Base-by-base conservation (phyloP, 495 filamentous ascomycete species). In the Durotheca rogersii region DNA sequence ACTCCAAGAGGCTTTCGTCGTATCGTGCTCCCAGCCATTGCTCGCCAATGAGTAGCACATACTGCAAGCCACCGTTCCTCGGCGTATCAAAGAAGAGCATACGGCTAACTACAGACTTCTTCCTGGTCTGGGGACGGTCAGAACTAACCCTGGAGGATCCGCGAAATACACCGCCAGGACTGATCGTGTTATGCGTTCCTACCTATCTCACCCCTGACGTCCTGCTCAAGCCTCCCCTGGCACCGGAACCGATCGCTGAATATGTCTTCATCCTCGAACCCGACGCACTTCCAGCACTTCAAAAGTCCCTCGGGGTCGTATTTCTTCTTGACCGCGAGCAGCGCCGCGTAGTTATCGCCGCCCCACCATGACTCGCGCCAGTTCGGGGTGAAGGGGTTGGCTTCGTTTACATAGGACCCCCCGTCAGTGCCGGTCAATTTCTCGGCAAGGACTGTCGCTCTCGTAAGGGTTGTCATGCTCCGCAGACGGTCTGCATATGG, bases 361-460 rank as follows among this genome's bases (percentile, higher is more conserved):
- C 78, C 78, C 65, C 71, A 81, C 56, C 72, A 81, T 5, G 71
- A 68, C 31, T 71, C 45, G 38, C 69, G 63, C 67, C 72, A 80
- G 10, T 70, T 62, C 31, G 60, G 47, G 20, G 75, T 76, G 37
- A 72, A 72, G 2, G 62, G 48, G 38, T 77, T 72, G 0, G 66
- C 75, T 60, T 80, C 73, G 42, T 80, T 81, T 49, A 71, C 21
- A 53, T 78, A 78, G 3, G 71, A 60, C 4, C 76, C 75, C 40
- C 70, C 68, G 34, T 66, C 60, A 14, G 67, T 69, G 7, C 62
- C 55, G 9, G 74, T 75, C 17, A 81, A 51, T 6, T 70, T 68
- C 16, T 72, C 70, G 5, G 78, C 61, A 15, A 73, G 64, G 4
- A 67, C 59, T 5, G 75, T 71, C 4, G 67, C 60, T 10, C 69